Conservation (phyloP, 2,329 filamentous ascomycete genomes). For the Orbilia quercus region DNA sequence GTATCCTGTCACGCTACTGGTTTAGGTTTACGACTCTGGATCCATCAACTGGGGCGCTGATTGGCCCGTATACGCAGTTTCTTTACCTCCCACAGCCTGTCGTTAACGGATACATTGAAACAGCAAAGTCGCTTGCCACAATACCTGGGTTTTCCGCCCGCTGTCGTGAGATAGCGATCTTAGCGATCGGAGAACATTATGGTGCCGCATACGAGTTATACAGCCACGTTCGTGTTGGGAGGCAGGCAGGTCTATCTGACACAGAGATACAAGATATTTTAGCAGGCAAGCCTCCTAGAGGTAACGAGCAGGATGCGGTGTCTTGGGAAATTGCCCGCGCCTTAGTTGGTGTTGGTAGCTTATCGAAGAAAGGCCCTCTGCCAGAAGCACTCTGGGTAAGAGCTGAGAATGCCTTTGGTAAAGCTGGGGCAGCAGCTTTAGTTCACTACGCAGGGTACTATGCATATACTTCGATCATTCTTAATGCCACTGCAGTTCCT, state of each 20-base stretch:
- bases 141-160: background rate
- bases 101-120: background rate
- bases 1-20: no score
- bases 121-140: background rate
- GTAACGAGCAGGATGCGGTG: conserved; percentile 6
- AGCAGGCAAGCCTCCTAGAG: background rate
- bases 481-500: conserved; percentile 8
- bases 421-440: conserved; percentile 13
- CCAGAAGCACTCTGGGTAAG: conserved; percentile 11
- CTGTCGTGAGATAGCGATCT: conserved; percentile 22
- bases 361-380: background rate
- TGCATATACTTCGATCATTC: conserved; percentile 15
- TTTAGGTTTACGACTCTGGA: conserved; percentile 16
- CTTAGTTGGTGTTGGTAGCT: conserved; percentile 7
- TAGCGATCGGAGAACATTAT: conserved; percentile 22
- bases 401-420: conserved; percentile 16
- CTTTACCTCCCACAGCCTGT: conserved; percentile 26
- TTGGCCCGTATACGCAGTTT: conserved; percentile 23
- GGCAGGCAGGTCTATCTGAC: conserved; percentile 8
- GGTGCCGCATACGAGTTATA: conserved; percentile 21
- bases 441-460: conserved; percentile 24
- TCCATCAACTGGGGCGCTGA: conserved; percentile 1
- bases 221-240: conserved; percentile 15
- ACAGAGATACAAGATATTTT: conserved; percentile 26
- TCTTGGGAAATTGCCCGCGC: conserved; percentile 22